phyloP scores from a whole-genome alignment of 768 basidiomycete species.

The Termitomyces sp. region DNA sequence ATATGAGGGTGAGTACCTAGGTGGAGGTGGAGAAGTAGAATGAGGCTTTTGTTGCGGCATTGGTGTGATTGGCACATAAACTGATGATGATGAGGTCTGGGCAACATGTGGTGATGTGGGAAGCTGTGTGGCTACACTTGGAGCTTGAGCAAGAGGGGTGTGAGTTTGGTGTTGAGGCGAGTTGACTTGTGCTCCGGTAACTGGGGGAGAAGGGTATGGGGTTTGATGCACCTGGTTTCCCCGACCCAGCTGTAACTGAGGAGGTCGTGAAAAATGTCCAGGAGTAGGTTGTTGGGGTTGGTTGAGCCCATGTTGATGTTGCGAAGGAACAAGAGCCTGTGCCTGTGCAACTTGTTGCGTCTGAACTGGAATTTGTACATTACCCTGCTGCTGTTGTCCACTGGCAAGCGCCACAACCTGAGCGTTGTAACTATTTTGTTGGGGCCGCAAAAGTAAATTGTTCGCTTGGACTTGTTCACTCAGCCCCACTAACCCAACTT shows the following conservation, averaged over 20 bases:
- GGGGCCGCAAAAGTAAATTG: background rate
- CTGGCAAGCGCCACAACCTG: background rate
- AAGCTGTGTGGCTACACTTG: background rate
- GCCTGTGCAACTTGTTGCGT: background rate
- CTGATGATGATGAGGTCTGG: background rate
- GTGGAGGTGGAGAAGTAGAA: background rate
- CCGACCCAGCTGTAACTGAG: background rate
- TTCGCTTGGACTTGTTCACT: slow-evolving; percentile 2
- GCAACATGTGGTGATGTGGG: background rate
- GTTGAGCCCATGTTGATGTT: background rate
- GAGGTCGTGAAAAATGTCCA: background rate
- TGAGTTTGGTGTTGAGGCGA: background rate
- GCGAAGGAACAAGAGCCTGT: background rate
- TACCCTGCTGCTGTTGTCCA: background rate
- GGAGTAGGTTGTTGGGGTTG: background rate
- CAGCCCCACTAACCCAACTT: background rate
- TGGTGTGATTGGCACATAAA: background rate
- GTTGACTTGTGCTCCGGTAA: background rate
- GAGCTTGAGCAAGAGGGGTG: too few relatives aligned
- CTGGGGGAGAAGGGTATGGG: background rate
- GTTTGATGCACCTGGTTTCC: background rate
- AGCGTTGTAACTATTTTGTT: background rate
- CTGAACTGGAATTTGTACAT: background rate
- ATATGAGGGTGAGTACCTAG: background rate
- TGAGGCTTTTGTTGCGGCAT: slow-evolving; percentile 5